A percentile compares a stretch with the other conserved stretches of the same genome.
These are phyloP conservation scores for Raphanus hybrid DNA, from an alignment of 441 rosid species.

Conservation along the genomic window DNA sequence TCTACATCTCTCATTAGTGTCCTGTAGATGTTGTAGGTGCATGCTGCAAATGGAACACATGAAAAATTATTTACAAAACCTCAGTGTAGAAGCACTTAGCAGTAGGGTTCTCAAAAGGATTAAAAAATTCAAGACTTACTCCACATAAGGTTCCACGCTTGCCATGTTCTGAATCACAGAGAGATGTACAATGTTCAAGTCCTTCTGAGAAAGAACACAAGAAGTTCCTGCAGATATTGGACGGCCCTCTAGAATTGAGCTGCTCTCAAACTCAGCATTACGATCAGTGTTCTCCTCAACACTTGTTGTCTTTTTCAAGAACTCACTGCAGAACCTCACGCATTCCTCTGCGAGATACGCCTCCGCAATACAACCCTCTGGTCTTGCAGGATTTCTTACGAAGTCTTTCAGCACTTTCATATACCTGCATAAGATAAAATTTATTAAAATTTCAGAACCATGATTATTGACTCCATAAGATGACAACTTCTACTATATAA, in stretches of 20 bases:
- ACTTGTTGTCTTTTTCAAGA: background rate
- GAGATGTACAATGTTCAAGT: background rate
- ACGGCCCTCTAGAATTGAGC: background rate
- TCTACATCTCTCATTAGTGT: background rate
- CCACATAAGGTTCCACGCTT: background rate
- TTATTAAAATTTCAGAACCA: background rate
- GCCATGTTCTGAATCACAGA: background rate
- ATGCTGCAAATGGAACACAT: background rate
- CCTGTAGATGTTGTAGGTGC: background rate
- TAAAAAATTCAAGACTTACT: background rate
- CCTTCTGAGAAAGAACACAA: background rate
- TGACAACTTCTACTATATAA: background rate
- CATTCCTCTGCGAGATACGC: background rate
- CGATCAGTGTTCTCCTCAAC: background rate
- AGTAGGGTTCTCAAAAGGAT: background rate
- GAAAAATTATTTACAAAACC: background rate
- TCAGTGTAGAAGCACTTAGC: background rate
- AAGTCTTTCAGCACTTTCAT: background rate
- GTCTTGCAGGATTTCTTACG: too few relatives aligned
- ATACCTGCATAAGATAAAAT: background rate
- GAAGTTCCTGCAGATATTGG: background rate
- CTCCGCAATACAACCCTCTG: slow-evolving; percentile 11
- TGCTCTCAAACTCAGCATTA: too few relatives aligned
- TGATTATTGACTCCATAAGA: background rate
- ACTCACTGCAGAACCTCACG: background rate